Percentiles rank a stretch among this genome's conserved stretches.
phyloP scores from a whole-genome alignment of 2,329 filamentous ascomycete genomes.

The Rhynchosporium graminicola region DNA sequence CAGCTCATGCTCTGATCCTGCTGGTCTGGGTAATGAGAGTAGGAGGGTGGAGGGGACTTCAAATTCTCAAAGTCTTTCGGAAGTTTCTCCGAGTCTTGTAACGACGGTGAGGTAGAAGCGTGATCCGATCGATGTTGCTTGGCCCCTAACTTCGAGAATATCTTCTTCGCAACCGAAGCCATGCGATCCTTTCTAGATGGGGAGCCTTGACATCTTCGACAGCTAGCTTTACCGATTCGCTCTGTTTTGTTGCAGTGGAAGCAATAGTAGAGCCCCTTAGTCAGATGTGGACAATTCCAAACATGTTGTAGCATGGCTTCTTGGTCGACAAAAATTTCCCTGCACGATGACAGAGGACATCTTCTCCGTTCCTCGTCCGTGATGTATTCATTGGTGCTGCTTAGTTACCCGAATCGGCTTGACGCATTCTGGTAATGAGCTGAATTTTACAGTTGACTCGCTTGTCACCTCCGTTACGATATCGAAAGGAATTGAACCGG shows the following conservation, averaged over 20 bases:
- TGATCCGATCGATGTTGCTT: constrained; percentile 26
- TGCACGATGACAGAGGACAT: constrained; percentile 36
- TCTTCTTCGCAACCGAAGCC: constrained; percentile 35
- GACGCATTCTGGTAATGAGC: neutral
- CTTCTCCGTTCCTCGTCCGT: constrained; percentile 34
- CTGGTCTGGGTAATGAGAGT: neutral
- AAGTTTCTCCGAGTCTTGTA: constrained; percentile 14
- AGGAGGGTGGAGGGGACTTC: constrained; percentile 1
- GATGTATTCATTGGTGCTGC: constrained; percentile 30
- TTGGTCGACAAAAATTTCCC: constrained; percentile 30
- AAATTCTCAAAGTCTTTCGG: constrained; percentile 6
- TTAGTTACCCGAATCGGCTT: neutral
- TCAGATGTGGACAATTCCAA: constrained; percentile 34
- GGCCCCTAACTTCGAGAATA: constrained; percentile 35
- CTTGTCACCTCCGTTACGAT: too few relatives aligned
- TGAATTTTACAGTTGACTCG: neutral
- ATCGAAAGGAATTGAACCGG: neutral
- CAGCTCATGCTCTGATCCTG: constrained; percentile 16
- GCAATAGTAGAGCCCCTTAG: constrained; percentile 37
- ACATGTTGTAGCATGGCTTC: constrained; percentile 37
- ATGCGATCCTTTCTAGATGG: constrained; percentile 33
- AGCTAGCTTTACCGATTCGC: constrained; percentile 33
- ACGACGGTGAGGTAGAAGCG: constrained; percentile 3
- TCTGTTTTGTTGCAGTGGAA: constrained; percentile 36
- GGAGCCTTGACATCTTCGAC: constrained; percentile 32